Conservation (phyloP, 805 yeast genomes). For the Schwanniomyces polymorphus region DNA sequence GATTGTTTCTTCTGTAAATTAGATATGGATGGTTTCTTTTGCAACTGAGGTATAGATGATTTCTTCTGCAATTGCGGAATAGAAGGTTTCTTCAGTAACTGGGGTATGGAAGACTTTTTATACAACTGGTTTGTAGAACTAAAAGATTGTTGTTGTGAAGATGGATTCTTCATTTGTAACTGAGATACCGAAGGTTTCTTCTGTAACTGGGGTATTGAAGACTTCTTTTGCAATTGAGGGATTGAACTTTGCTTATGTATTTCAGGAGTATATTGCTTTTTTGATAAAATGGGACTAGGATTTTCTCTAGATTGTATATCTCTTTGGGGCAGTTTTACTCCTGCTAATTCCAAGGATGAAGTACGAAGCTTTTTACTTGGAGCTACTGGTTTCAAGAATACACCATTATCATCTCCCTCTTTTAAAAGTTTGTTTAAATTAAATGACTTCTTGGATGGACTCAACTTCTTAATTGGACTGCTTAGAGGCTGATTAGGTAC, state of each 20-base stretch:
- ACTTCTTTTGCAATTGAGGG: constrained; percentile 10
- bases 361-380: constrained; percentile 22
- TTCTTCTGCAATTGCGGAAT: constrained; percentile 10
- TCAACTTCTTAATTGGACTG: constrained; percentile 1
- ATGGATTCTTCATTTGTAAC: constrained; percentile 15
- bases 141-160: constrained; percentile 2
- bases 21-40: constrained; percentile 16
- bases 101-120: constrained; percentile 7
- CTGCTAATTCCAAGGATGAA: constrained; percentile 36
- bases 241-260: constrained; percentile 14
- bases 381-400: constrained; percentile 20
- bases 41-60: constrained; percentile 14
- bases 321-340: constrained; percentile 18
- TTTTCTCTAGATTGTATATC: constrained; percentile 12
- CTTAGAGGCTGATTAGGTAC: not conserved
- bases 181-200: constrained; percentile 14
- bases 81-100: constrained; percentile 12
- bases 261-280: constrained; percentile 6
- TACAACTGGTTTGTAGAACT: constrained; percentile 7
- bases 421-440: not conserved
- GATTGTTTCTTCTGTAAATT: constrained; percentile 11
- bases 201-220: constrained; percentile 15
- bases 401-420: not conserved
- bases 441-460: constrained; percentile 5
- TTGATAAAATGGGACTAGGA: constrained; percentile 1